phyloP scores from a whole-genome alignment of 371 early-diverging fungal genomes.

The Saksenaea oblongispora region DNA sequence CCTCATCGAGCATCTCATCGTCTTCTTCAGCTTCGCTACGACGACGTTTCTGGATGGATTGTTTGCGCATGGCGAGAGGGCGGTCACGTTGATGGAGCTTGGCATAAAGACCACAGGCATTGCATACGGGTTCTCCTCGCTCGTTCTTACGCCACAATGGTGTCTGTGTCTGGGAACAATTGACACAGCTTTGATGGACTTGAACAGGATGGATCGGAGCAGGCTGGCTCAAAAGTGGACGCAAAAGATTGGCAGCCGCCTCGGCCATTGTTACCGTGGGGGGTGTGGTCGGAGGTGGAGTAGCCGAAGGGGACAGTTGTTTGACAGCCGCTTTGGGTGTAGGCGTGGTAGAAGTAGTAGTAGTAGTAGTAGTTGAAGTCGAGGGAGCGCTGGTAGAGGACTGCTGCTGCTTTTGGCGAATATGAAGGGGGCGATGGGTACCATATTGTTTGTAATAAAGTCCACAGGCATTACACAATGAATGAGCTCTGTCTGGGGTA shows the following conservation, averaged over 20 bases:
- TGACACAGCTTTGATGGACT: constrained; percentile 53
- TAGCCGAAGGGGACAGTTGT: constrained; percentile 17
- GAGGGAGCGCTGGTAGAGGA: constrained; percentile 5
- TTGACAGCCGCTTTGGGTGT: background rate
- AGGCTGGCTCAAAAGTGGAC: constrained; percentile 6
- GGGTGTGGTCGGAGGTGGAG: background rate
- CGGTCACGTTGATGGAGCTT: constrained; percentile 71
- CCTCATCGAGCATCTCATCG: background rate
- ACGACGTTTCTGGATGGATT: constrained; percentile 10
- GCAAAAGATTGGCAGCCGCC: constrained; percentile 4
- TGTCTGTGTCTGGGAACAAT: constrained; percentile 80
- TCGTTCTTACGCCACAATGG: constrained; percentile 87
- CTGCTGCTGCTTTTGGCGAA: constrained; percentile 50
- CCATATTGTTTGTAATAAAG: constrained; percentile 79
- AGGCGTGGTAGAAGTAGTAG: constrained; percentile 1
- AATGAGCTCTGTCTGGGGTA: constrained; percentile 73
- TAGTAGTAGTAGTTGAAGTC: background rate
- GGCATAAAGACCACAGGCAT: constrained; percentile 83
- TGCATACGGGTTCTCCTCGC: constrained; percentile 80
- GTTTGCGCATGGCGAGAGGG: constrained; percentile 57
- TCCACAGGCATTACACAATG: constrained; percentile 86
- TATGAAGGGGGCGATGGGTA: constrained; percentile 67
- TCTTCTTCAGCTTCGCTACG: background rate
- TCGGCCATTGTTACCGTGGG: constrained; percentile 7
- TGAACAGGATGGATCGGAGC: constrained; percentile 3